These are phyloP conservation scores for Tephrocybe sp. DNA, from an alignment of 768 basidiomycete genomes.

Conservation along the genomic window DNA sequence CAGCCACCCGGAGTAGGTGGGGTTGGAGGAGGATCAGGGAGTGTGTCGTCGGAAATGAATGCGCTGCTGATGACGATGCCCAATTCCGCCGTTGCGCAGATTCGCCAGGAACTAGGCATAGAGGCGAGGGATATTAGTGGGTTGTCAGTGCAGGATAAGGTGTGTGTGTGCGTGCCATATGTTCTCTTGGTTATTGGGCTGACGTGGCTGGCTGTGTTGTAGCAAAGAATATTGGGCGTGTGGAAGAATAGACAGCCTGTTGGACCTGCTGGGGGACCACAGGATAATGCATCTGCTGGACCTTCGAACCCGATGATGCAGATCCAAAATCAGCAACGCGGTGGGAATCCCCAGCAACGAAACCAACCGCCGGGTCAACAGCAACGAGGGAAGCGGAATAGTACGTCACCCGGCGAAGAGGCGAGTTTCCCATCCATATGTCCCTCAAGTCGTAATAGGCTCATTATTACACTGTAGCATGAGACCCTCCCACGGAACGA, in stretches of 20 bases:
- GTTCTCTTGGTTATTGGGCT: neutral
- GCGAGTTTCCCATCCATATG: constrained; percentile 28
- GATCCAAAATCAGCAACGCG: constrained; percentile 33
- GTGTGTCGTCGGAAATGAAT: constrained; percentile 32
- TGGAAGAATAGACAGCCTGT: constrained; percentile 3
- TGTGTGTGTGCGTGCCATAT: constrained; percentile 23
- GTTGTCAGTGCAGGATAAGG: constrained; percentile 53
- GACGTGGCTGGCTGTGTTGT: neutral
- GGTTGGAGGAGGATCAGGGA: constrained; percentile 11
- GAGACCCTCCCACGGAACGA: constrained; percentile 49
- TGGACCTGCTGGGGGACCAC: constrained; percentile 14
- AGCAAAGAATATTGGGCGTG: constrained; percentile 24
- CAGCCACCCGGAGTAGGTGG: constrained; percentile 34
- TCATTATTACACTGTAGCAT: no score
- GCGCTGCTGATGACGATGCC: constrained; percentile 45
- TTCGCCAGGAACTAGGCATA: constrained; percentile 17
- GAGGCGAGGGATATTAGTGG: constrained; percentile 11
- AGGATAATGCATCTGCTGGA: constrained; percentile 38
- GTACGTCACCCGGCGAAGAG: constrained; percentile 65
- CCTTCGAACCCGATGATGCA: constrained; percentile 41
- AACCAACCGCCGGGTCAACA: constrained; percentile 29
- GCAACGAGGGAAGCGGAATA: constrained; percentile 46
- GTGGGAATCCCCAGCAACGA: constrained; percentile 21
- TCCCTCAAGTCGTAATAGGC: neutral
- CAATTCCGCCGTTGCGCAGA: constrained; percentile 21